Conservation (phyloP, 805 yeast species). For the Pachysolen tannophilus region DNA sequence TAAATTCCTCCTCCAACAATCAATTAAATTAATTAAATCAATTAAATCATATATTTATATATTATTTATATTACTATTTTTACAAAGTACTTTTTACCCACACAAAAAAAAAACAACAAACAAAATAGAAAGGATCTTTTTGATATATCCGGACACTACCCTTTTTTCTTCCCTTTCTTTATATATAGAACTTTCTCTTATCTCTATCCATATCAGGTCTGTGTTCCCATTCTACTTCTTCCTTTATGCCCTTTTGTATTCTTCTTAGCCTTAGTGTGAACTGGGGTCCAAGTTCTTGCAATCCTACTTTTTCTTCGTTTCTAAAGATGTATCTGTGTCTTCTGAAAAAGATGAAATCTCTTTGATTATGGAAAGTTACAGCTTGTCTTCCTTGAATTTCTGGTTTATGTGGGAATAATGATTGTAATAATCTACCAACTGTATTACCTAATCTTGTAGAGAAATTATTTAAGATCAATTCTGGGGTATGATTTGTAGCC, state of each 20-base stretch:
- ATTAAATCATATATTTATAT: no score
- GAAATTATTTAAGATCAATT: constrained; percentile 85
- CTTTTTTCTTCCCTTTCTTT: no score
- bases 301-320: constrained; percentile 87
- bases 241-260: constrained; percentile 84
- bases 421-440: constrained; percentile 85
- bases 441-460: constrained; percentile 89
- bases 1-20: no score
- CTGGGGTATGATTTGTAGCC: constrained; percentile 88
- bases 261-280: constrained; percentile 85
- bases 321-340: constrained; percentile 88
- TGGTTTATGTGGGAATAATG: constrained; percentile 87
- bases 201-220: constrained; percentile 95
- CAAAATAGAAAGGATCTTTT: no score
- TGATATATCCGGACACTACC: no score
- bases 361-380: constrained; percentile 89
- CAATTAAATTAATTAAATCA: no score
- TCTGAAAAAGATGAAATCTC: constrained; percentile 93
- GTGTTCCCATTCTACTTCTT: constrained; percentile 95
- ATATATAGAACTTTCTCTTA: constrained; percentile 84
- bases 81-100: no score
- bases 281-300: constrained; percentile 96
- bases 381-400: constrained; percentile 95
- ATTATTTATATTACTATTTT: no score
- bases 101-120: no score